Percentiles rank a stretch among this genome's conserved stretches.
These are phyloP conservation scores for Panaeolus cyanescens DNA, from an alignment of 768 basidiomycete genomes.

Conservation along the genomic window DNA sequence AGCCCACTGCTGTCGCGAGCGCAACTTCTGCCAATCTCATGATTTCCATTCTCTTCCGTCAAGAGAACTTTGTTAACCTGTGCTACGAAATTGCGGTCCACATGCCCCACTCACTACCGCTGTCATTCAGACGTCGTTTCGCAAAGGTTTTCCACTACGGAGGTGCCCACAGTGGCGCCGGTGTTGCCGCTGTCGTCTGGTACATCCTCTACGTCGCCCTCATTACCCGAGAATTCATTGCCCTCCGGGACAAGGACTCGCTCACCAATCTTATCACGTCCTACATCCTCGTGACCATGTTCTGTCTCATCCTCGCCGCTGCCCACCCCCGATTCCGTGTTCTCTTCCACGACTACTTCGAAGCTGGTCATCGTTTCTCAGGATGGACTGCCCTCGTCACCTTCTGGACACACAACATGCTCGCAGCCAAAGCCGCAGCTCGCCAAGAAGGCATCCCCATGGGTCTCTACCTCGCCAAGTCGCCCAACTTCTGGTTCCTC, in stretches of 20 bases:
- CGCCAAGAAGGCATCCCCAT: slow-evolving; percentile 34
- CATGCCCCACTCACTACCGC: slow-evolving; percentile 37
- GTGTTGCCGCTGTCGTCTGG: slow-evolving; percentile 53
- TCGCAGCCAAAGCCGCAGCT: slow-evolving; percentile 35
- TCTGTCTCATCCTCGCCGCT: slow-evolving; percentile 46
- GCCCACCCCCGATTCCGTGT: slow-evolving; percentile 51
- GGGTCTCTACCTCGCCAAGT: slow-evolving; percentile 42
- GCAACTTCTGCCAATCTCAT: slow-evolving; percentile 46
- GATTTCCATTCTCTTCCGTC: slow-evolving; percentile 42
- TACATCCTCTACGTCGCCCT: slow-evolving; percentile 49
- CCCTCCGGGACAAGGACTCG: slow-evolving; percentile 22
- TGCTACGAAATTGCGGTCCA: slow-evolving; percentile 48
- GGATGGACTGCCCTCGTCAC: slow-evolving; percentile 52
- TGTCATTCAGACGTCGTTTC: slow-evolving; percentile 44
- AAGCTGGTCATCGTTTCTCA: slow-evolving; percentile 53
- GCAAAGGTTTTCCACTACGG: slow-evolving; percentile 59
- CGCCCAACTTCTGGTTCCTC: slow-evolving; percentile 51
- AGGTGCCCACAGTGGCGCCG: slow-evolving; percentile 56
- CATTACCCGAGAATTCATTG: slow-evolving; percentile 37
- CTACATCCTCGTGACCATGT: slow-evolving; percentile 47
- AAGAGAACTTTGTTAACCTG: slow-evolving; percentile 56
- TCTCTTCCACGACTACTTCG: slow-evolving; percentile 54
- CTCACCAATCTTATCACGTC: slow-evolving; percentile 36
- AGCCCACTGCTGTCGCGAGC: slow-evolving; percentile 39
- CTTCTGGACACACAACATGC: slow-evolving; percentile 48